These are phyloP conservation scores for Kodamaea fungicola DNA, from an alignment of 1,139 yeast genomes.

Conservation along the genomic window DNA sequence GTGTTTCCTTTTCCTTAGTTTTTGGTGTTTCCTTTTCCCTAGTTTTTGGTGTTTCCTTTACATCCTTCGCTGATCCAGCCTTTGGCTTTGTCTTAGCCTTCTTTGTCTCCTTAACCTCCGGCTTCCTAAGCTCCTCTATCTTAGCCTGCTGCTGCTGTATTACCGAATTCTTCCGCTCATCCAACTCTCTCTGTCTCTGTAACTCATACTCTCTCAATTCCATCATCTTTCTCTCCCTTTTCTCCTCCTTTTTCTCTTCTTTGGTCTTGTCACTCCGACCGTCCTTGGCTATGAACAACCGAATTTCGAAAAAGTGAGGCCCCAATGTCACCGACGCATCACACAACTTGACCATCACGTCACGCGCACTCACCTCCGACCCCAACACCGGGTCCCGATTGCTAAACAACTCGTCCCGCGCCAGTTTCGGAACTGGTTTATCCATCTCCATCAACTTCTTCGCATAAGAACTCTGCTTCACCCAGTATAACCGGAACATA, in stretches of 20 bases:
- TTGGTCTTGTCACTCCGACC: slow-evolving; percentile 46
- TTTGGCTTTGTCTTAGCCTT: slow-evolving; percentile 13
- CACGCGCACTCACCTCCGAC: slow-evolving; percentile 59
- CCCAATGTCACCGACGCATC: slow-evolving; percentile 74
- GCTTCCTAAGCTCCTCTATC: neutral
- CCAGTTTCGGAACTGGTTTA: slow-evolving; percentile 24
- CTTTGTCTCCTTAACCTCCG: slow-evolving; percentile 16
- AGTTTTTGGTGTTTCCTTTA: slow-evolving; percentile 15
- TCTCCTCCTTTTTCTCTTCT: slow-evolving; percentile 17
- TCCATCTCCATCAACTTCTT: slow-evolving; percentile 37
- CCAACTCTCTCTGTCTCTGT: slow-evolving; percentile 21
- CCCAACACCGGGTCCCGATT: slow-evolving; percentile 43
- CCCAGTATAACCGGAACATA: slow-evolving; percentile 80
- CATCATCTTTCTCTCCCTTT: slow-evolving; percentile 5
- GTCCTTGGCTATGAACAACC: slow-evolving; percentile 79
- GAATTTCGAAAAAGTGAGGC: slow-evolving; percentile 75
- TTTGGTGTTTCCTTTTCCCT: slow-evolving; percentile 4
- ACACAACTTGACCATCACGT: slow-evolving; percentile 83
- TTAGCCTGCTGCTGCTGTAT: slow-evolving; percentile 8
- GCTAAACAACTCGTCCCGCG: slow-evolving; percentile 21
- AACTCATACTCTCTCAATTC: slow-evolving; percentile 3
- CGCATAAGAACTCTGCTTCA: slow-evolving; percentile 53
- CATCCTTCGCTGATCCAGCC: slow-evolving; percentile 1
- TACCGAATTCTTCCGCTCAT: slow-evolving; percentile 3
- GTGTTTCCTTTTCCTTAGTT: too few species aligned